phyloP scores from a whole-genome alignment of 805 yeast genomes.

The Aciculoconidium aculeatum region DNA sequence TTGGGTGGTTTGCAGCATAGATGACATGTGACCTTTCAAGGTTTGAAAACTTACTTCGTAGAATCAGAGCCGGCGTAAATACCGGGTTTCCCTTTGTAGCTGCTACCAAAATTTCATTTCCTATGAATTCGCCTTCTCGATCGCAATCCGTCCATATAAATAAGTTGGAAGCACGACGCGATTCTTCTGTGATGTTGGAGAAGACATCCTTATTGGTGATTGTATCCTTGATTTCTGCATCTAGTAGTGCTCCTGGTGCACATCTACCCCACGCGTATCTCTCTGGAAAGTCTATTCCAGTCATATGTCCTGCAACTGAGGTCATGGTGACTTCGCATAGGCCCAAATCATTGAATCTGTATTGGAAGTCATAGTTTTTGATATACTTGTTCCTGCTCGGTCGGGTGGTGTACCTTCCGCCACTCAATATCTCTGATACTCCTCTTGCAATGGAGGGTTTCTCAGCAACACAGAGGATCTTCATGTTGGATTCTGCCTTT shows the following conservation, averaged over 20 bases:
- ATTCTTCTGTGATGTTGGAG: slow-evolving; percentile 62
- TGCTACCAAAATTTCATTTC: slow-evolving; percentile 71
- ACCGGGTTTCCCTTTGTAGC: slow-evolving; percentile 53
- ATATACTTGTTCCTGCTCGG: slow-evolving; percentile 54
- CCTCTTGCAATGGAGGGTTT: slow-evolving; percentile 92
- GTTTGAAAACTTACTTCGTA: slow-evolving; percentile 87
- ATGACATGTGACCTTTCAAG: slow-evolving; percentile 69
- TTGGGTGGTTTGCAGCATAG: slow-evolving; percentile 69
- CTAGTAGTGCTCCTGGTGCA: slow-evolving; percentile 59
- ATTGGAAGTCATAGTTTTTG: slow-evolving; percentile 74
- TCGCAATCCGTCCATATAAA: slow-evolving; percentile 99
- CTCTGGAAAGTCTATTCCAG: slow-evolving; percentile 57
- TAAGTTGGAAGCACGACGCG: slow-evolving; percentile 51
- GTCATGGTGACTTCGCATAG: slow-evolving; percentile 83
- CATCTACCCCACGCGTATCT: slow-evolving; percentile 62
- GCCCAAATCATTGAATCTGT: slow-evolving; percentile 57
- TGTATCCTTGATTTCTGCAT: slow-evolving; percentile 54
- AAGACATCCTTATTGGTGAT: slow-evolving; percentile 44
- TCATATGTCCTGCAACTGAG: slow-evolving; percentile 83
- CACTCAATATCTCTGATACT: slow-evolving; percentile 69
- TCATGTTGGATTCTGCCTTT: too few species aligned
- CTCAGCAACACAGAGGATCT: slow-evolving; percentile 90
- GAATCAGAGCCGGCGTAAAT: too few species aligned
- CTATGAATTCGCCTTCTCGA: slow-evolving; percentile 92
- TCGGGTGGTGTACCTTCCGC: slow-evolving; percentile 51